Evolutionary conservation across 2,329 filamentous ascomycete genomes (phyloP), one percentile per base, ranked within the genome.

Genomic region (Fusarium staphyleae): DNA sequence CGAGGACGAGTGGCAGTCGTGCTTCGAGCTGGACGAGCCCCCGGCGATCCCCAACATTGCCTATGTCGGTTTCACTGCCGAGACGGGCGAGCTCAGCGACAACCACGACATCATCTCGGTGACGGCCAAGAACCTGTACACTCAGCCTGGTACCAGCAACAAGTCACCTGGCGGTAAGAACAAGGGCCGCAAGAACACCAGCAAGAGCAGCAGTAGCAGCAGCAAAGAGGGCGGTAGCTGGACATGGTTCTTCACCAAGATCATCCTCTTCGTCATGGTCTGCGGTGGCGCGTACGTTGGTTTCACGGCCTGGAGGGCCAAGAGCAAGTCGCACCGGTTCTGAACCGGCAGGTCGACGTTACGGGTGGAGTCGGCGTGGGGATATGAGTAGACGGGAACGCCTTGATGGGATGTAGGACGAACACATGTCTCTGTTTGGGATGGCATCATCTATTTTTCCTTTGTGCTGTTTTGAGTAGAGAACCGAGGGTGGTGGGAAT

Each of bases 61-160:
- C 29, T 91, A 91, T 72, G 84, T 91, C 19, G 88, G 87, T 52
- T 91, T 91, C 77, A 88, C 85, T 66, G 89, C 91, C 50, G 93
- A 98, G 80, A 98, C 95, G 13, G 95, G 95, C 70, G 93, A 99
- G 79, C 85, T 99, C 63, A 91, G 87, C 75, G 95, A 99, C 78
- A 96, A 96, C 81, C 93, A 97, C 81, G 95, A 99, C 77, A 96
- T 99, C 74, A 86, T 98, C 72, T 89, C 86, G 43, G 84, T 99
- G 67, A 81, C 87, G 60, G 88, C 93, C 51, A 89, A 89, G 80
- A 99, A 97, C 75, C 79, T 99, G 57, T 98, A 98, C 78, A 87
- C 83, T 51, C 75, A 76, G 22, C 77, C 78, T 66, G 84, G 83
- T 29, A 76, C 79, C 45, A 69, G 71, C 44, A 72, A 66, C 62